phyloP scores from a whole-genome alignment of 2,329 filamentous ascomycete species.

The Westerdykella sp. region DNA sequence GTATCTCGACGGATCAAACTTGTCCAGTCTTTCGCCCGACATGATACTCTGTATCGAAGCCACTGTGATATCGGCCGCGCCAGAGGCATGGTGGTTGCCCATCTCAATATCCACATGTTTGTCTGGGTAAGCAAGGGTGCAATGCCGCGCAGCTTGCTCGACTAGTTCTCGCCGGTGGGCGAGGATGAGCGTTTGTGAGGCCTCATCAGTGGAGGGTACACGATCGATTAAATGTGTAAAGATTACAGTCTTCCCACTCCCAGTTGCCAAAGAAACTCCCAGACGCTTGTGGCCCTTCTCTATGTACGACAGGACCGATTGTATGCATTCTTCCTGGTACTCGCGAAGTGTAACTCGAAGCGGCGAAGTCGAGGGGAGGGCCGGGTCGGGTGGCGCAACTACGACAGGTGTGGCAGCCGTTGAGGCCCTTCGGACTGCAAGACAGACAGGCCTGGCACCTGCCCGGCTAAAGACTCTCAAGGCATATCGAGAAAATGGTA shows the following conservation, averaged over 20 bases:
- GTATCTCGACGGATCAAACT: conserved; percentile 73
- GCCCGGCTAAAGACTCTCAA: conserved; percentile 17
- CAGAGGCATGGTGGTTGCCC: conserved; percentile 69
- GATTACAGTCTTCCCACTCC: conserved; percentile 88
- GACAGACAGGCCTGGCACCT: conserved; percentile 5
- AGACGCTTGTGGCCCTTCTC: conserved; percentile 68
- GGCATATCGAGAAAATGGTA: conserved; percentile 25
- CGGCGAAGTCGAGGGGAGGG: conserved; percentile 9
- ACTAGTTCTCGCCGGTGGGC: conserved; percentile 90
- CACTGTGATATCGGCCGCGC: conserved; percentile 83
- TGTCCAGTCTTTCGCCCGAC: conserved; percentile 68
- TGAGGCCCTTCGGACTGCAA: conserved; percentile 5
- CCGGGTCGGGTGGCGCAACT: conserved; percentile 6
- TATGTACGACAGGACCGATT: conserved; percentile 66
- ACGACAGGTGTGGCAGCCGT: conserved; percentile 1
- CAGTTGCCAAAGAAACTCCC: conserved; percentile 80
- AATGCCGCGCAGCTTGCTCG: conserved; percentile 87
- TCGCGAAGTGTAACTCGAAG: conserved; percentile 59
- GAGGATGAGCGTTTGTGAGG: conserved; percentile 78
- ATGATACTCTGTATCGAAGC: conserved; percentile 82
- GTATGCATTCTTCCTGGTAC: conserved; percentile 90
- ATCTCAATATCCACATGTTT: conserved; percentile 88
- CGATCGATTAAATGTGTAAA: conserved; percentile 92
- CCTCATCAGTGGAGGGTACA: conserved; percentile 53
- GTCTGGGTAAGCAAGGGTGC: conserved; percentile 68